Conservation (phyloP, 306 rosid species). For the Pterocarpus macrocarpus region DNA sequence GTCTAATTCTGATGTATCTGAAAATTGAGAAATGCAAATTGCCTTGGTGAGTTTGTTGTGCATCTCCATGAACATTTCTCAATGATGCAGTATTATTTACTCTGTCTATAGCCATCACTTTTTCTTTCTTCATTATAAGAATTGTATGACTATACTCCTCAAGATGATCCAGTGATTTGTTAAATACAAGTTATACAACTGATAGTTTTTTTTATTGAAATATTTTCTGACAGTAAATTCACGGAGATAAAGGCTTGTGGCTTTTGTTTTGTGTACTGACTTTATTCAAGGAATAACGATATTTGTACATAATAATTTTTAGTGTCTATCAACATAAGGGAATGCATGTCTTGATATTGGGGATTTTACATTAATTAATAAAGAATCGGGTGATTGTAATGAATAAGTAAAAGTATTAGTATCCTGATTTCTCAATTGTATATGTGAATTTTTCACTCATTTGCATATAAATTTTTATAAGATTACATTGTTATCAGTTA, state of each 20-base stretch:
- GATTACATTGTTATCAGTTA: too few species aligned
- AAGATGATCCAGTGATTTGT: constrained; percentile 9
- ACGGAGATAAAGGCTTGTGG: not conserved
- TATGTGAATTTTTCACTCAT: too few species aligned
- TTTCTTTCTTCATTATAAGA: not conserved
- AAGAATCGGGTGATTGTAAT: too few species aligned
- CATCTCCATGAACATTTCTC: constrained; percentile 26
- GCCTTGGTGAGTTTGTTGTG: constrained; percentile 39
- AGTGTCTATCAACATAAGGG: too few species aligned
- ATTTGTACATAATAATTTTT: too few species aligned
- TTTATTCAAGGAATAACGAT: not conserved
- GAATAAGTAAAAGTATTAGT: too few species aligned
- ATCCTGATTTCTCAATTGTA: too few species aligned
- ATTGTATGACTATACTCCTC: constrained; percentile 4
- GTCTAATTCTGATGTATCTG: constrained; percentile 28
- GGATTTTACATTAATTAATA: too few species aligned
- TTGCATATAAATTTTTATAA: too few species aligned
- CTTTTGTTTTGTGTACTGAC: not conserved
- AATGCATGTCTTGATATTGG: too few species aligned
- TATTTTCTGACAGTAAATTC: not conserved
- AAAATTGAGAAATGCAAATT: constrained; percentile 37
- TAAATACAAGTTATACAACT: not conserved
- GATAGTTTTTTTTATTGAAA: not conserved
- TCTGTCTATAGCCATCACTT: not conserved
- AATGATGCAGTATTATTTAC: not conserved